phyloP scores from a whole-genome alignment of 495 filamentous ascomycete genomes.

The Penicillium coprophilum region DNA sequence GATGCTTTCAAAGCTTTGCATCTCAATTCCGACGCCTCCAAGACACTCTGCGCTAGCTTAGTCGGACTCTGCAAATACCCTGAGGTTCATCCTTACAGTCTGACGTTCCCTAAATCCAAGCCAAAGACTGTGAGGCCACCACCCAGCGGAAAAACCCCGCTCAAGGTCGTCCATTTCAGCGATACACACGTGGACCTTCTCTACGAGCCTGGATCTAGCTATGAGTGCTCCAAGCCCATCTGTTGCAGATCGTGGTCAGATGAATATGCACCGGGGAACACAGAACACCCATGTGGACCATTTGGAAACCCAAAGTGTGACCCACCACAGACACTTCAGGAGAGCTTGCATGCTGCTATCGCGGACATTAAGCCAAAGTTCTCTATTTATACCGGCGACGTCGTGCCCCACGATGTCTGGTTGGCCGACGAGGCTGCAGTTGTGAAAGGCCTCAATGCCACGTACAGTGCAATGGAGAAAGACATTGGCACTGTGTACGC shows the following conservation, averaged over 20 bases:
- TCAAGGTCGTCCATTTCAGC: constrained; percentile 55
- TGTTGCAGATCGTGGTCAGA: constrained; percentile 53
- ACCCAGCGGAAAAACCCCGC: constrained; percentile 44
- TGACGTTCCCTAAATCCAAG: constrained; percentile 48
- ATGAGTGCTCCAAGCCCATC: constrained; percentile 55
- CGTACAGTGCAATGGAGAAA: constrained; percentile 37
- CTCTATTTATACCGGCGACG: constrained; percentile 36
- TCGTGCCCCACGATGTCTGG: constrained; percentile 34
- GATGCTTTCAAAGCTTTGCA: constrained; percentile 45
- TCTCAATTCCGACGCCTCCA: constrained; percentile 47
- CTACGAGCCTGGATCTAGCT: constrained; percentile 51
- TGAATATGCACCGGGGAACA: constrained; percentile 43
- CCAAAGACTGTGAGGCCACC: constrained; percentile 38
- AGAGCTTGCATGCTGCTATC: constrained; percentile 54
- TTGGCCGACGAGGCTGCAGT: constrained; percentile 36
- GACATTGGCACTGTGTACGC: constrained; percentile 46
- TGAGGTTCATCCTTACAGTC: constrained; percentile 36
- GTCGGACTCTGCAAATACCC: constrained; percentile 53
- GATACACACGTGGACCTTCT: constrained; percentile 56
- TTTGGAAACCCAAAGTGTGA: constrained; percentile 55
- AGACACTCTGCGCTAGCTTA: constrained; percentile 49
- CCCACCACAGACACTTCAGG: constrained; percentile 48
- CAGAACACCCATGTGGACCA: constrained; percentile 43
- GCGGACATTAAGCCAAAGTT: constrained; percentile 26
- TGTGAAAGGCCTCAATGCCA: constrained; percentile 40